A percentile compares a stretch with the other conserved stretches of the same genome.
Conservation (phyloP, 495 filamentous ascomycete species). For the Barbatosphaeria neglecta region DNA sequence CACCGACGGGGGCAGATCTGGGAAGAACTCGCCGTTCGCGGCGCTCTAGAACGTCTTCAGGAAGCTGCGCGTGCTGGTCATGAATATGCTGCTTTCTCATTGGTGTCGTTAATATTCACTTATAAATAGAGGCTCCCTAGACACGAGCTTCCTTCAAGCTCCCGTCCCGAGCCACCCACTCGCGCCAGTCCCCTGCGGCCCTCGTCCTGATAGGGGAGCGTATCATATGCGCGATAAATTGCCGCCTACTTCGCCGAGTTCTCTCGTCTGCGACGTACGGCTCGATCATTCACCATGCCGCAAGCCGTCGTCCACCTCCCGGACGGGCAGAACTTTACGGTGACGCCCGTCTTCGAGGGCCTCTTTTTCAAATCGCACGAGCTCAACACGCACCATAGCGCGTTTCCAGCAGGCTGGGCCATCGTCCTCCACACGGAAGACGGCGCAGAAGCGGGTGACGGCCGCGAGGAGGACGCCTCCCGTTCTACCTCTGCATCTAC, state of each 20-base stretch:
- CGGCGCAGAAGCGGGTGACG: conserved; percentile 20
- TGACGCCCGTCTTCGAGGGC: conserved; percentile 76
- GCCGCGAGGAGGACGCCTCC: conserved; percentile 1
- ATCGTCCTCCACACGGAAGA: conserved; percentile 69
- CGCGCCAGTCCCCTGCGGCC: no score
- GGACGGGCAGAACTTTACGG: conserved; percentile 72
- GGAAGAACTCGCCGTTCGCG: no score
- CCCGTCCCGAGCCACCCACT: no score
- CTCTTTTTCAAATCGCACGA: conserved; percentile 80
- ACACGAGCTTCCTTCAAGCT: no score
- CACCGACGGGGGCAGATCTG: no score
- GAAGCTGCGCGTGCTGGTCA: background rate
- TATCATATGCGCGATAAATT: background rate
- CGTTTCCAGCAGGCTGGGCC: conserved; percentile 80
- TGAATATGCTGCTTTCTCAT: background rate
- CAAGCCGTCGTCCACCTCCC: conserved; percentile 52
- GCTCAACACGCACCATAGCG: conserved; percentile 49
- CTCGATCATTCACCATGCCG: conserved; percentile 15
- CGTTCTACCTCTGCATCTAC: background rate
- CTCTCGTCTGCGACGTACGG: background rate
- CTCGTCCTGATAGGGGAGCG: no score
- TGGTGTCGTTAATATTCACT: background rate
- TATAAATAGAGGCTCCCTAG: no score
- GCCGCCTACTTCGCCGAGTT: background rate
- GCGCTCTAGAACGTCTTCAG: background rate